Evolutionary conservation across 495 filamentous ascomycete species (phyloP), one percentile per base, ranked within the genome.

Genomic region (Hypomontagnella monticulosa): DNA sequence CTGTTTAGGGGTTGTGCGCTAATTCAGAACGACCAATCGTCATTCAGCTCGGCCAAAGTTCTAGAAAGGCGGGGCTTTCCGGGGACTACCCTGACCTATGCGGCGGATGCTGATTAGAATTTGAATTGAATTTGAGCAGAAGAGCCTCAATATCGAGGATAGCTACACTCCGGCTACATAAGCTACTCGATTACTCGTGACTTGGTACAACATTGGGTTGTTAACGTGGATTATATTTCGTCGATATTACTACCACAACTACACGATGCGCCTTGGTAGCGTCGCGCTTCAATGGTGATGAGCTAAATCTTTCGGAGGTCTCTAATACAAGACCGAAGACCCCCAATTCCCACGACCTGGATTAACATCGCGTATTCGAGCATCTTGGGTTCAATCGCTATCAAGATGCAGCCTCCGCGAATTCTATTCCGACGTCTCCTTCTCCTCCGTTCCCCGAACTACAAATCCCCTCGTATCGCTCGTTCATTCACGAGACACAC

Each of bases 351-450:
- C 9, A 5, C n/a, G 18, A 14, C 40, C 8, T 32, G 20, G 19
- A 12, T 9, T 14, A 12, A 18, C 18, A 30, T 30, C 11, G 16
- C 19, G 6, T 59, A 12, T 18, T 19, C 30, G 14, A n/a, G 47
- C 15, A 16, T 18, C n/a, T 37, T 14, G 34, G 14, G 34, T 23
- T 30, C 37, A 18, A 49, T 46, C 40, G n/a, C 12, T 16, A 30
- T 32, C 54, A 71, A 51, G 23, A 71, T 73, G 71, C 68, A 61
- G 42, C 62, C 46, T 11, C 65, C 50, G 16, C 68, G 62, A 50
- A 61, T 41, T 27, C 18, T 67, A 36, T 15, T 69, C 36, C 65
- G 71, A 34, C 71, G 62, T 47, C 58, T 73, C 43, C 47, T 57
- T 14, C 46, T 59, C 54, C 65, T 61, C 16, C 64, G 64, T 34